Percentiles rank a stretch among this genome's conserved stretches.
Conservation (phyloP, 1,139 yeast genomes). For the Scheffersomyces stambukii region DNA sequence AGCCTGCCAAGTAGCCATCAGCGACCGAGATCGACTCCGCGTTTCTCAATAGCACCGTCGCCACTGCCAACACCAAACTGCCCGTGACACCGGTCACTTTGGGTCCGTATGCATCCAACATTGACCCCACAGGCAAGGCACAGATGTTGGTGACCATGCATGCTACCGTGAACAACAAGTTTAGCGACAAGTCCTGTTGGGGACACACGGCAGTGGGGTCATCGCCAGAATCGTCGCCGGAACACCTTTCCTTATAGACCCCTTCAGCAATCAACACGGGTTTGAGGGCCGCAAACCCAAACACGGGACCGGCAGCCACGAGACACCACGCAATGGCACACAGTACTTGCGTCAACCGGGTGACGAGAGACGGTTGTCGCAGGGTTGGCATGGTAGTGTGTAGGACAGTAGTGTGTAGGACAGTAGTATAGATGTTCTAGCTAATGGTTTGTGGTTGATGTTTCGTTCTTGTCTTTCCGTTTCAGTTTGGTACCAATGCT, state of each 20-base stretch:
- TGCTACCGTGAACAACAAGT: conserved; percentile 78
- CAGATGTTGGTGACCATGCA: conserved; percentile 84
- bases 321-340: conserved; percentile 87
- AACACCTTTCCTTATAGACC: conserved; percentile 64
- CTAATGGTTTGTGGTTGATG: too few species aligned
- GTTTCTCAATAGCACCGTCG: conserved; percentile 45
- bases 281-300: conserved; percentile 92
- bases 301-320: conserved; percentile 87
- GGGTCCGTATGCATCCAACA: conserved; percentile 79
- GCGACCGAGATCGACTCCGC: conserved; percentile 22
- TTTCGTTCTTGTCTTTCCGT: too few species aligned
- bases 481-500: too few species aligned
- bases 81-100: conserved; percentile 76
- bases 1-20: conserved; percentile 39
- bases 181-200: conserved; percentile 75
- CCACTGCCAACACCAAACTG: conserved; percentile 49
- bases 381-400: not conserved
- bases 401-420: too few species aligned
- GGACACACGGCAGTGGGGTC: conserved; percentile 40
- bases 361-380: conserved; percentile 14
- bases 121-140: conserved; percentile 76
- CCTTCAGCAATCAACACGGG: conserved; percentile 75
- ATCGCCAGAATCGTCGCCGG: conserved; percentile 12
- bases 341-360: conserved; percentile 22
- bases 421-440: too few species aligned